Evolutionary conservation across 805 yeast genomes (phyloP).

Genomic region (Tetrapisispora fleetii): DNA sequence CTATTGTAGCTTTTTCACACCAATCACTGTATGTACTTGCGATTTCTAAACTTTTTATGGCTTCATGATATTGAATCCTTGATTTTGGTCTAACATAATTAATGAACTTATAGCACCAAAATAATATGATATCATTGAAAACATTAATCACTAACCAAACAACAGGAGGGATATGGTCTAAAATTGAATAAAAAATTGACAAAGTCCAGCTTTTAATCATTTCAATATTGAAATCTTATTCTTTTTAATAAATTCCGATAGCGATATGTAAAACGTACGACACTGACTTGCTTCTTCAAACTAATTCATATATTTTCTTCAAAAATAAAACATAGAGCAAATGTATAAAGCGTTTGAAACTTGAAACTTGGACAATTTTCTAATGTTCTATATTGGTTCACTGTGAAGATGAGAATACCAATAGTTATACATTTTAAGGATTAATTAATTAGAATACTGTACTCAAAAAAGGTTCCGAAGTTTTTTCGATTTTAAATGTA

Average conservation of each 20-base stretch:
- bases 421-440: background rate
- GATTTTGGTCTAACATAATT: conserved; percentile 25
- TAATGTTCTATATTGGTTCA: background rate
- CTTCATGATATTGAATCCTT: conserved; percentile 30
- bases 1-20: conserved; percentile 42
- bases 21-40: conserved; percentile 62
- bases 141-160: conserved; percentile 34
- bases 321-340: no score
- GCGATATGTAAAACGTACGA: no score
- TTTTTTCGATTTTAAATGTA: no score
- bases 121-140: conserved; percentile 33
- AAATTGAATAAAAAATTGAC: conserved; percentile 17
- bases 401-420: background rate
- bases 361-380: background rate
- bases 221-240: background rate
- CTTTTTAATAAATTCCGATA: background rate
- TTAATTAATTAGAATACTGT: background rate
- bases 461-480: background rate
- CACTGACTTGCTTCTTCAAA: no score
- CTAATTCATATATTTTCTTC: no score
- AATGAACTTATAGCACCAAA: conserved; percentile 30
- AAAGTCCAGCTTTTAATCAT: conserved; percentile 17
- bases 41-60: conserved; percentile 38
- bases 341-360: background rate
- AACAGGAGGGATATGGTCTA: conserved; percentile 35